Conservation (phyloP, 768 basidiomycete genomes). For the Phylloporus arenicola region DNA sequence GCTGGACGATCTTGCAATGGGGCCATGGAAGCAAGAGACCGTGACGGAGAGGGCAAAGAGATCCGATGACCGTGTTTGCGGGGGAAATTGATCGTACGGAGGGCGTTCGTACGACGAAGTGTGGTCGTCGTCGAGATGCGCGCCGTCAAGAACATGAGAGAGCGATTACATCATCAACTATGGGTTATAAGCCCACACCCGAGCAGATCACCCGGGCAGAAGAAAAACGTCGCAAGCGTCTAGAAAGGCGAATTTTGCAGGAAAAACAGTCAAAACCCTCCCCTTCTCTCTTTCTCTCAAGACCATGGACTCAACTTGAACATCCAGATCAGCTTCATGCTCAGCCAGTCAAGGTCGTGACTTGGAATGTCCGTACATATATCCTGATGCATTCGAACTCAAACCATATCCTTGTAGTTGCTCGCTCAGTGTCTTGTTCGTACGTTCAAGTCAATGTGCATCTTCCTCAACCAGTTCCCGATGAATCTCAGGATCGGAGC, state of each 20-base stretch:
- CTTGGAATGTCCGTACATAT: slow-evolving; percentile 71
- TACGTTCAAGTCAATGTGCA: slow-evolving; percentile 36
- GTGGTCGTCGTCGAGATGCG: slow-evolving; percentile 8
- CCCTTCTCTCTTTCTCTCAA: slow-evolving; percentile 14
- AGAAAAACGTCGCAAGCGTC: slow-evolving; percentile 38
- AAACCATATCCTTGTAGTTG: slow-evolving; percentile 39
- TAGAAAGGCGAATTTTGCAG: slow-evolving; percentile 37
- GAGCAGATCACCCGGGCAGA: slow-evolving; percentile 55
- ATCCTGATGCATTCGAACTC: slow-evolving; percentile 1
- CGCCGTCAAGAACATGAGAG: slow-evolving; percentile 24
- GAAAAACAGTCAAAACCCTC: slow-evolving; percentile 13
- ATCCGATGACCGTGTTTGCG: not conserved
- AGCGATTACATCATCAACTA: slow-evolving; percentile 17
- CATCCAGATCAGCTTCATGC: not conserved
- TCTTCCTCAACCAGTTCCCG: not conserved
- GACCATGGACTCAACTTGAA: slow-evolving; percentile 34
- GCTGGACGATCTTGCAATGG: slow-evolving; percentile 15
- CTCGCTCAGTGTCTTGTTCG: slow-evolving; percentile 77
- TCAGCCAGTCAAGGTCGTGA: slow-evolving; percentile 51
- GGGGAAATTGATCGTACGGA: not conserved
- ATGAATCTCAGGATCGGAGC: slow-evolving; percentile 53
- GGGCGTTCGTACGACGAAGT: slow-evolving; percentile 10
- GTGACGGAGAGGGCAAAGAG: not conserved
- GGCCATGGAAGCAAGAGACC: slow-evolving; percentile 28
- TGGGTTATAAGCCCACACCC: slow-evolving; percentile 37